A percentile compares a stretch with the other conserved stretches of the same genome.
phyloP scores from a whole-genome alignment of 306 rosid genomes.

The Cicer pinnatifidum region DNA sequence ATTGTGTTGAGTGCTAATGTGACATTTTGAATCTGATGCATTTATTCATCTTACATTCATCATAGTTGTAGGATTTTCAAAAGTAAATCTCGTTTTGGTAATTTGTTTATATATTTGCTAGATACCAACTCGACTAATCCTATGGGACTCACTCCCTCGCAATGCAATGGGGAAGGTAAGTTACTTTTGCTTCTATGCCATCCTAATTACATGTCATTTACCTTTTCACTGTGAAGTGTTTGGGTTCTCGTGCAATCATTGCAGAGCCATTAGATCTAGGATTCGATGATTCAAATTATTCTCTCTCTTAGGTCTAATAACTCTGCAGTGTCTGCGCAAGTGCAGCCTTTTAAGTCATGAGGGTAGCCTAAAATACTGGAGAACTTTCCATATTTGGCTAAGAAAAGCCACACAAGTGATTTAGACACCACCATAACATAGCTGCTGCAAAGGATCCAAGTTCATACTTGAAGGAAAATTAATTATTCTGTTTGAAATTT shows the following conservation, averaged over 20 bases:
- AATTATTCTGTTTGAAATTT: slow-evolving; percentile 38
- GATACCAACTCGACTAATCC: slow-evolving; percentile 69
- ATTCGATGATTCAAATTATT: too few relatives aligned
- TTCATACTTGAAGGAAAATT: background rate
- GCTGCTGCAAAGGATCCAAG: background rate
- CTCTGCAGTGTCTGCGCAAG: too few relatives aligned
- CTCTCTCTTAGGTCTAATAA: too few relatives aligned
- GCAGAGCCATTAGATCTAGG: background rate
- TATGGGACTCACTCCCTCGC: slow-evolving; percentile 83
- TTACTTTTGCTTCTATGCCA: slow-evolving; percentile 14
- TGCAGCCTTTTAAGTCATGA: background rate
- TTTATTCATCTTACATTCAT: slow-evolving; percentile 4
- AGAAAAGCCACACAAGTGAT: background rate
- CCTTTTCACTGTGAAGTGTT: slow-evolving; percentile 12
- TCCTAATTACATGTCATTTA: background rate
- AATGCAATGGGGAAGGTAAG: slow-evolving; percentile 98
- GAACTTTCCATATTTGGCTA: background rate
- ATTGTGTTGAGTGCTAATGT: background rate
- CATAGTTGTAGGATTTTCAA: background rate
- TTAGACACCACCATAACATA: background rate
- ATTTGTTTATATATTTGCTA: slow-evolving; percentile 46
- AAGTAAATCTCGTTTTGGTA: slow-evolving; percentile 15
- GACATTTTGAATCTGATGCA: background rate
- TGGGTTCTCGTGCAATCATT: background rate
- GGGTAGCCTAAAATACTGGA: background rate